phyloP scores from a whole-genome alignment of 2,329 filamentous ascomycete genomes.

The Neofusicoccum kwambonambiense region DNA sequence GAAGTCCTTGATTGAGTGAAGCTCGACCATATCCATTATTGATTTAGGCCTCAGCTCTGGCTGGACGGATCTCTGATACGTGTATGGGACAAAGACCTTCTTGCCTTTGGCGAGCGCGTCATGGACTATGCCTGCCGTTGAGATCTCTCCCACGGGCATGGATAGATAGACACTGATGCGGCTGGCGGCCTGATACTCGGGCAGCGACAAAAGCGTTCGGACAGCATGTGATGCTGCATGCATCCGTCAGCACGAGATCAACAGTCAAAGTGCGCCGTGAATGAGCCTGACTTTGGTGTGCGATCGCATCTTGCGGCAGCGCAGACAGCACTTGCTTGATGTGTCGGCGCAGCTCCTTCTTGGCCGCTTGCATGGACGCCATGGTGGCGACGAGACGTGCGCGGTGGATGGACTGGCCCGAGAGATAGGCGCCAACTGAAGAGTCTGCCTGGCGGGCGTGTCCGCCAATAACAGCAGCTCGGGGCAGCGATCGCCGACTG shows the following conservation, averaged over 20 bases:
- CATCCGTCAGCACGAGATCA: constrained; percentile 7
- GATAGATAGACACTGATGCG: constrained; percentile 86
- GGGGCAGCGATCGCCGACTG: background rate
- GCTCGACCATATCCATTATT: constrained; percentile 92
- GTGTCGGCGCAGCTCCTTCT: constrained; percentile 69
- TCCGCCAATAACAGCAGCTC: background rate
- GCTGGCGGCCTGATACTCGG: constrained; percentile 72
- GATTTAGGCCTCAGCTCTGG: constrained; percentile 54
- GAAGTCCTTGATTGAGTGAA: constrained; percentile 74
- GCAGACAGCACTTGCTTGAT: constrained; percentile 66
- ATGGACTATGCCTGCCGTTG: constrained; percentile 77
- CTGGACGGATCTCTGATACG: constrained; percentile 51
- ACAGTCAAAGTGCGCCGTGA: background rate
- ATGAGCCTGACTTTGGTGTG: constrained; percentile 65
- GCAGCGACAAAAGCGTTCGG: constrained; percentile 62
- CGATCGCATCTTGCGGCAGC: constrained; percentile 62
- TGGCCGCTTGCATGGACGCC: constrained; percentile 58
- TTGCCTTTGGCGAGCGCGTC: constrained; percentile 78
- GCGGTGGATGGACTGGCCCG: background rate
- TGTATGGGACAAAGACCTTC: constrained; percentile 86
- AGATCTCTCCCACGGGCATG: constrained; percentile 85
- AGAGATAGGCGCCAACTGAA: background rate
- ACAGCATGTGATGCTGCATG: constrained; percentile 63
- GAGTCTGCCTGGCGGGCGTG: background rate
- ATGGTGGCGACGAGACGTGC: background rate